Base-by-base conservation (phyloP, 805 yeast species). In the Lipomyces oligophaga region DNA sequence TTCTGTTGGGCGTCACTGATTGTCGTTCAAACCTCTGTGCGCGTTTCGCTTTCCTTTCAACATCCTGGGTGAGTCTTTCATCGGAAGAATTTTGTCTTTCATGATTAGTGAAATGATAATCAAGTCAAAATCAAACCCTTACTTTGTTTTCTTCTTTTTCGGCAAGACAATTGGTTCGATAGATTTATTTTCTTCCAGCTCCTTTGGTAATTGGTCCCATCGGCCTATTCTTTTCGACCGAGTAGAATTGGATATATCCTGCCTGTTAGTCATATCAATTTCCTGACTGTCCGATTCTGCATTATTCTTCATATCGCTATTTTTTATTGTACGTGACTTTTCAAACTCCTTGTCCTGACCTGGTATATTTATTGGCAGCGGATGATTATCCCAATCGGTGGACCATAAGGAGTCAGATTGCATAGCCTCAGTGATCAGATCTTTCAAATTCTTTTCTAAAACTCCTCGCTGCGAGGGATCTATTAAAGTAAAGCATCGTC, bases 361-460 rank as follows among this genome's bases (percentile, higher is more conserved):
- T 11, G 28, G 19, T 11, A 18, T 38, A 68, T 69, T 56, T 38
- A 73, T 53, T 1, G 86, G 86, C 4, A 81, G 52, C 25, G 63
- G 62, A 59, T 77, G 79, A 8, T 38, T 52, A 3, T 57, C 60
- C 88, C 88, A 82, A 49, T 79, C 73, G 52, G 76, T 79, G 0
- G 63, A 52, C 65, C 73, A 69, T 3, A 81, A 55, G 33, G 69
- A 70, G 19, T 66, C 65, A 38, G 68, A 64, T 2, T 64, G 63
- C 15, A 73, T 69, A 0, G 85, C 84, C 42, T 63, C 52, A 42
- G 75, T 70, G 22, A 82, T 68, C 28, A 79, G 57, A 8, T 60
- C 51, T 55, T 73, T 78, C 40, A 82, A 62, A 58, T 81, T 80
- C 6, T 55, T 47, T 51, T 78, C 77, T 58, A 80, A 72, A 28